phyloP scores from a whole-genome alignment of 768 basidiomycete species.

The Tylopilus sp. region DNA sequence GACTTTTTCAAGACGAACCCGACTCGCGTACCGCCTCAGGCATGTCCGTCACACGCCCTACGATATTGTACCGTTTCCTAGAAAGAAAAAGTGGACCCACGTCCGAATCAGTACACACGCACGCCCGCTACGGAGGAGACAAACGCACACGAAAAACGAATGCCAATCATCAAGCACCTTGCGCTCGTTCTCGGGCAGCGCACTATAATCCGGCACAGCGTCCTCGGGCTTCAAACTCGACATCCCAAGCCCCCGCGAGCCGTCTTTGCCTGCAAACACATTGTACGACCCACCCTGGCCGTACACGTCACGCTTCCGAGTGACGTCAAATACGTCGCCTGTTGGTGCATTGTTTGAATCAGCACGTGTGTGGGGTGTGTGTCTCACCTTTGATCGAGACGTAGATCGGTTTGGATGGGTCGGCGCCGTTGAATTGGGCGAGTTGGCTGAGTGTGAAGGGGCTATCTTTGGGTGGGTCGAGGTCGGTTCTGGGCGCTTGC shows the following conservation, averaged over 20 bases:
- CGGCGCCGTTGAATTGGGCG: conserved; percentile 66
- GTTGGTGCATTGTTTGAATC: too few species aligned
- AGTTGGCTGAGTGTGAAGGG: conserved; percentile 71
- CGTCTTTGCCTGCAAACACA: conserved; percentile 93
- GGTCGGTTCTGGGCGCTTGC: conserved; percentile 60
- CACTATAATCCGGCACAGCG: conserved; percentile 84
- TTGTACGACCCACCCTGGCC: conserved; percentile 76
- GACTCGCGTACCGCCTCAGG: conserved; percentile 32
- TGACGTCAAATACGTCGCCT: conserved; percentile 85
- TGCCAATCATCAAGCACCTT: conserved; percentile 90
- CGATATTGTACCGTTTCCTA: conserved; percentile 85
- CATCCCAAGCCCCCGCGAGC: conserved; percentile 83
- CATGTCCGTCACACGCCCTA: conserved; percentile 67
- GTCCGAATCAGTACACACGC: too few species aligned
- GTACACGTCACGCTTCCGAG: conserved; percentile 82
- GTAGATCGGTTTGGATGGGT: conserved; percentile 68
- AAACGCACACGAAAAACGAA: conserved; percentile 76
- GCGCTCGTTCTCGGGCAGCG: conserved; percentile 62
- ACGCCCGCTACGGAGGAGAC: too few species aligned
- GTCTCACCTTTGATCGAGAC: conserved; percentile 85
- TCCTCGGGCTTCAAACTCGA: conserved; percentile 84
- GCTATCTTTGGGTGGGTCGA: conserved; percentile 72
- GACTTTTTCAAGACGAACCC: not conserved
- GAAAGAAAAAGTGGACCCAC: too few species aligned
- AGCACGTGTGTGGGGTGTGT: not conserved